phyloP scores from a whole-genome alignment of 2,329 filamentous ascomycete species.

The Chlorencoelia australis region DNA sequence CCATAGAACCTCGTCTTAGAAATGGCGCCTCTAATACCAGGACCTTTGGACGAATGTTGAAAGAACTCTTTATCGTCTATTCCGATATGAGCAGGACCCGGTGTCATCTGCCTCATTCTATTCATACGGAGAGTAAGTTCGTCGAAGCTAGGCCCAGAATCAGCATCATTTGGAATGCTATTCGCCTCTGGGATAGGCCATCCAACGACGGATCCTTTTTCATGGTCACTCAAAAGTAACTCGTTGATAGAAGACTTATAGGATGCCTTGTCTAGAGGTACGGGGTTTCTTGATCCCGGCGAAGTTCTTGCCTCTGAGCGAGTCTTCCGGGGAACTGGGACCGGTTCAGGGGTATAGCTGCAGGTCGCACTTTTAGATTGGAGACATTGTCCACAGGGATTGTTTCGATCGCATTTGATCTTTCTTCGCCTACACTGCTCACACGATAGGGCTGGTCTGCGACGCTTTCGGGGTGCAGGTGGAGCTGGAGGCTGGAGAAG shows the following conservation, averaged over 20 bases:
- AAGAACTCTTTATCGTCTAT: not conserved
- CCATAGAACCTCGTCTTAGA: slow-evolving; percentile 15
- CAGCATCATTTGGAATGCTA: not conserved
- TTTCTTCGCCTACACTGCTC: slow-evolving; percentile 30
- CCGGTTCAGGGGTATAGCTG: slow-evolving; percentile 4
- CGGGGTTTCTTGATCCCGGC: slow-evolving; percentile 2
- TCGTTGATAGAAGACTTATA: no score
- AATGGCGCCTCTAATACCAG: slow-evolving; percentile 7
- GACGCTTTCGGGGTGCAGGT: slow-evolving; percentile 18
- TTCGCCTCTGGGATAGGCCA: not conserved
- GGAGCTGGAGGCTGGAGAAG: slow-evolving; percentile 1
- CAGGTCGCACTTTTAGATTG: slow-evolving; percentile 3
- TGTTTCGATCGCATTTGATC: slow-evolving; percentile 8
- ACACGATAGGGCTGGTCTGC: slow-evolving; percentile 31
- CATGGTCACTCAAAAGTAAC: no score
- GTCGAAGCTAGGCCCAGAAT: not conserved
- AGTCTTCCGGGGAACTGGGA: not conserved
- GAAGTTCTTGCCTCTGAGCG: no score
- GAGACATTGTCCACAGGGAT: slow-evolving; percentile 6
- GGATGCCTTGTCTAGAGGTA: not conserved
- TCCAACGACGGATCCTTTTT: no score
- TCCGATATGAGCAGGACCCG: not conserved
- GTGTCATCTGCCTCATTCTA: slow-evolving; percentile 2
- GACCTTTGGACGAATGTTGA: not conserved
- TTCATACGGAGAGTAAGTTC: not conserved